phyloP scores from a whole-genome alignment of 495 filamentous ascomycete species.

The Talaromyces liani region DNA sequence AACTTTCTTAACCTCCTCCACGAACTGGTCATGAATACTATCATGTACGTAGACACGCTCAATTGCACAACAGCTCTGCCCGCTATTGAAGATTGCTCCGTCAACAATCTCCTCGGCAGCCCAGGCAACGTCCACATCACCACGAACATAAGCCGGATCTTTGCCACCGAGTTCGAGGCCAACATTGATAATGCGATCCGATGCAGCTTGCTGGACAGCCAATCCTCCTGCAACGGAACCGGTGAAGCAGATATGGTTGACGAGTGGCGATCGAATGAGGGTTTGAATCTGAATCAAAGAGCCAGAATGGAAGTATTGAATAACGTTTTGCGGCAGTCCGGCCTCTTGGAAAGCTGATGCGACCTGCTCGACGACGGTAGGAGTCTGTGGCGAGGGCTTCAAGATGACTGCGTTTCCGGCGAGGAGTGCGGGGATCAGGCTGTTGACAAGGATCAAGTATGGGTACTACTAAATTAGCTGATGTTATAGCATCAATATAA shows the following conservation, averaged over 20 bases:
- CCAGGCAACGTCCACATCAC: constrained; percentile 82
- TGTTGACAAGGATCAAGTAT: constrained; percentile 86
- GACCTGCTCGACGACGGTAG: constrained; percentile 79
- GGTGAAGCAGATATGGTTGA: constrained; percentile 80
- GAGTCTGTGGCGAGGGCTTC: constrained; percentile 91
- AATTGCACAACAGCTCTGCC: constrained; percentile 91
- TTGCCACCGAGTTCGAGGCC: constrained; percentile 89
- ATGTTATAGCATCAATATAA: constrained; percentile 5
- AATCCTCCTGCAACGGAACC: constrained; percentile 86
- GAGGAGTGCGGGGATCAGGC: constrained; percentile 78
- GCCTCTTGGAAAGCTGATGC: constrained; percentile 66
- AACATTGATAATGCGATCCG: constrained; percentile 72
- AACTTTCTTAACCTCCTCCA: constrained; percentile 72
- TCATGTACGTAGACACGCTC: constrained; percentile 91
- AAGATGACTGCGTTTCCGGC: constrained; percentile 84
- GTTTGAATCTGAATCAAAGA: constrained; percentile 61
- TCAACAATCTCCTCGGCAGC: constrained; percentile 90
- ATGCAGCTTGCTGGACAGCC: constrained; percentile 74
- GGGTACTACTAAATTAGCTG: constrained; percentile 58
- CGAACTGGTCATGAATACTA: constrained; percentile 70
- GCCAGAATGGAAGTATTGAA: constrained; percentile 87
- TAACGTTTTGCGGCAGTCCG: constrained; percentile 69
- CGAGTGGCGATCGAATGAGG: constrained; percentile 62
- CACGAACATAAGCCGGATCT: constrained; percentile 82
- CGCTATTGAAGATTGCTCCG: constrained; percentile 91